Percentiles rank a stretch among this genome's conserved stretches.
These are phyloP conservation scores for Kitagawia praeruptora DNA, from an alignment of 129 eudicot genomes.

Conservation along the genomic window DNA sequence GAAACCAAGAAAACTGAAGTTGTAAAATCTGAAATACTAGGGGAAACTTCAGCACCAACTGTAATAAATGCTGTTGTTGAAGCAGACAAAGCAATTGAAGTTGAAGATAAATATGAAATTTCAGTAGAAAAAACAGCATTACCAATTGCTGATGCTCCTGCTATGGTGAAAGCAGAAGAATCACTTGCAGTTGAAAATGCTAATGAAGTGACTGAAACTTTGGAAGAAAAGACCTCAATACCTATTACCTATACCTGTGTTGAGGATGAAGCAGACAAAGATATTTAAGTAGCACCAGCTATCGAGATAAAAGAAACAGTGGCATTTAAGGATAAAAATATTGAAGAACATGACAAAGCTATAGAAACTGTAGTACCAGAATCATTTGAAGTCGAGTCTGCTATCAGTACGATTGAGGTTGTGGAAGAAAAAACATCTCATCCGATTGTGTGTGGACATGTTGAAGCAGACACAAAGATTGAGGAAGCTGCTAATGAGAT, in stretches of 20 bases:
- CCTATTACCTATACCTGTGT: neutral
- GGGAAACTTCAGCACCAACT: neutral
- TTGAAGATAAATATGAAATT: neutral
- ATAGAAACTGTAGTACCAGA: neutral
- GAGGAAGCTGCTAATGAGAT: conserved; percentile 3
- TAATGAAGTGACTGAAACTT: neutral
- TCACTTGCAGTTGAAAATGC: neutral
- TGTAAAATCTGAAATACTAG: neutral
- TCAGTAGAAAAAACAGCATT: neutral
- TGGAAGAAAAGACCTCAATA: neutral
- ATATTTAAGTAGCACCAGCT: neutral
- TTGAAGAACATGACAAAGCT: neutral
- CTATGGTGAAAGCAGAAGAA: neutral
- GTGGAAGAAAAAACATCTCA: neutral
- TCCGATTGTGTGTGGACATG: neutral
- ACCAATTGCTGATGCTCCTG: conserved; percentile 5
- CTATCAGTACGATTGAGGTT: neutral
- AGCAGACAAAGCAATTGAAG: neutral
- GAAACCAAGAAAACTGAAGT: neutral
- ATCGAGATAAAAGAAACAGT: neutral
- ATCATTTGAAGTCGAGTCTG: neutral
- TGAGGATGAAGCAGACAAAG: conserved; percentile 1
- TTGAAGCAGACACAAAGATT: neutral
- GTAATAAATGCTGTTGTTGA: neutral
- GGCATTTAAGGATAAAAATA: neutral